Conservation (phyloP, 148 eudicot genomes). For the Cornus suecica region DNA sequence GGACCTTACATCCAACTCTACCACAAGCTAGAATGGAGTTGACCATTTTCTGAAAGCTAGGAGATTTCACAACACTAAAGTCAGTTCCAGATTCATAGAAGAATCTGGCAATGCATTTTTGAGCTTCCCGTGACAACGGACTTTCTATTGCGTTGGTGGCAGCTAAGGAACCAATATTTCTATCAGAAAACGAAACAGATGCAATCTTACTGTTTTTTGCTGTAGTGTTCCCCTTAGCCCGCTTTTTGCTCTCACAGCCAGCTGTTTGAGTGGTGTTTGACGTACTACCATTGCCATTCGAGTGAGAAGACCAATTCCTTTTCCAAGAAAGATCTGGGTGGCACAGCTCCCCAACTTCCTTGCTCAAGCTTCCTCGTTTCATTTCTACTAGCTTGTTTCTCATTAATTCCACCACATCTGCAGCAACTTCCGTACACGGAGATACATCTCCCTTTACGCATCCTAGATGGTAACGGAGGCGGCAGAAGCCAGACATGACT, state of each 20-base stretch:
- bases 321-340: conserved; percentile 29
- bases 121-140: conserved; percentile 17
- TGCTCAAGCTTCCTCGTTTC: conserved; percentile 27
- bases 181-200: conserved; percentile 9
- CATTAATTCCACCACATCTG: conserved; percentile 31
- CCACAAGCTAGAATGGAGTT: conserved; percentile 12
- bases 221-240: neutral
- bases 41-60: conserved; percentile 50
- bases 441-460: conserved; percentile 31
- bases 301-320: conserved; percentile 28
- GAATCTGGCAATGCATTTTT: conserved; percentile 49
- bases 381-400: conserved; percentile 16
- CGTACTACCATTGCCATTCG: conserved; percentile 11
- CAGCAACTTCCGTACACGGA: conserved; percentile 40
- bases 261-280: neutral
- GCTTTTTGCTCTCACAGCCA: conserved; percentile 16
- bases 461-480: conserved; percentile 49
- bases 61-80: conserved; percentile 33
- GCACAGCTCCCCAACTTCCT: conserved; percentile 32
- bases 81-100: conserved; percentile 53
- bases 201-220: neutral
- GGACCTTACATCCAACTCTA: conserved; percentile 24
- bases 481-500: conserved; percentile 38
- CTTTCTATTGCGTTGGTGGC: conserved; percentile 16
- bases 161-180: conserved; percentile 6